Evolutionary conservation across 2,329 filamentous ascomycete species (phyloP), one percentile per base, ranked within the genome.

Genomic region (Colletotrichum spinosum): DNA sequence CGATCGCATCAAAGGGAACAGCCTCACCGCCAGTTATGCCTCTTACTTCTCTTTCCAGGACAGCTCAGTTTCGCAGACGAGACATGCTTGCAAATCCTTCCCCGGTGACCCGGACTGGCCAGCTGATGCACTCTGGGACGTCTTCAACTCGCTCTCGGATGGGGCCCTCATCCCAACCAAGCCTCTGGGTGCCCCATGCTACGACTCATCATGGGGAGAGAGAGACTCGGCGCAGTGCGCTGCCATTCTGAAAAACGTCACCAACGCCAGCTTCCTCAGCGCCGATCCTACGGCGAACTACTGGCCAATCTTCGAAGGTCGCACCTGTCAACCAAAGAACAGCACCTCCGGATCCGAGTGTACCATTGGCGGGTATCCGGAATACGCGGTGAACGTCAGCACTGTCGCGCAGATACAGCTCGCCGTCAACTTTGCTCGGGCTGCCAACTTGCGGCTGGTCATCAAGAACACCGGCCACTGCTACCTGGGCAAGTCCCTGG

Each of bases 391-490:
- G 13, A 44, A 44, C 3, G 42, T 44, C 13, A 44, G 13, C 2
- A 44, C 13, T 2, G 42, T 44, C 13, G 42, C 42, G 42, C 42
- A 44, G 5, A 44, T 44, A 15, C 42, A 44, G 42, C 42, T 44
- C 42, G 72, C 74, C 1, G 55, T 80, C 15, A 60, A 72, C 41
- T 83, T 83, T 67, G 81, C 82, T 8, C 76, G 78, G 4, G 75
- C 76, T n/a, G 70, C 74, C 5, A 83, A 84, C 69, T 73, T 86
- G 53, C 83, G 83, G 1, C 72, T 86, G 33, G 79, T 84, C 44
- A 76, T 86, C 55, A 79, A 79, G 60, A 84, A 86, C 73, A 87
- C 84, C 0, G 84, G 83, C 33, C 85, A 87, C 67, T 83, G 85
- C 67, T 75, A 69, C 61, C 65, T 77, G 1, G 80, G 81, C 4